Evolutionary conservation across 2,329 filamentous ascomycete species (phyloP).

Genomic region (Furcasterigmium furcatum): DNA sequence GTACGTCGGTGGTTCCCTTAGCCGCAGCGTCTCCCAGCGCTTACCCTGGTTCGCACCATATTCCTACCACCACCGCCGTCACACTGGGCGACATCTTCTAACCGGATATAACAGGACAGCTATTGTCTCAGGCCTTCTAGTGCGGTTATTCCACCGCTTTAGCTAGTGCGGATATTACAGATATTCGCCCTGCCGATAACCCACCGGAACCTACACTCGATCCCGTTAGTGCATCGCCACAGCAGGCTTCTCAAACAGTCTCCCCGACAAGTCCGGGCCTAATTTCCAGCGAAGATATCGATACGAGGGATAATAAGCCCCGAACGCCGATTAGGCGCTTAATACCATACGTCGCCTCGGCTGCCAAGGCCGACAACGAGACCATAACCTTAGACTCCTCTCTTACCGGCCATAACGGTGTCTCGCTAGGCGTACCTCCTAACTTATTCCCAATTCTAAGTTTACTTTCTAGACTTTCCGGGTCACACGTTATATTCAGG

Average conservation of each 20-base stretch:
- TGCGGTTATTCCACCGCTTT: not conserved
- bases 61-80: not conserved
- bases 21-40: not conserved
- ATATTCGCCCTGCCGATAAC: not conserved
- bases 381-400: not conserved
- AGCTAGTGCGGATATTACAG: not conserved
- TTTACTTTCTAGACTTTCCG: not conserved
- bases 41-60: not conserved
- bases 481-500: not conserved
- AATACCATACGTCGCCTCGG: not conserved
- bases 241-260: not conserved
- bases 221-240: not conserved
- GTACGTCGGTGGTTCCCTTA: not conserved
- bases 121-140: not conserved
- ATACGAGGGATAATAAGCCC: not conserved
- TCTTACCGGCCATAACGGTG: not conserved
- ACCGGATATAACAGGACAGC: not conserved
- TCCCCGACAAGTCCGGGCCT: not conserved
- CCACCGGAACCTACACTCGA: not conserved
- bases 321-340: not conserved
- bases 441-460: not conserved
- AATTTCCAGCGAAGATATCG: not conserved
- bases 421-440: not conserved
- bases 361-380: not conserved
- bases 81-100: not conserved